Evolutionary conservation across 1,284 basidiomycete species (phyloP).

Genomic region (Coniophora puteana): DNA sequence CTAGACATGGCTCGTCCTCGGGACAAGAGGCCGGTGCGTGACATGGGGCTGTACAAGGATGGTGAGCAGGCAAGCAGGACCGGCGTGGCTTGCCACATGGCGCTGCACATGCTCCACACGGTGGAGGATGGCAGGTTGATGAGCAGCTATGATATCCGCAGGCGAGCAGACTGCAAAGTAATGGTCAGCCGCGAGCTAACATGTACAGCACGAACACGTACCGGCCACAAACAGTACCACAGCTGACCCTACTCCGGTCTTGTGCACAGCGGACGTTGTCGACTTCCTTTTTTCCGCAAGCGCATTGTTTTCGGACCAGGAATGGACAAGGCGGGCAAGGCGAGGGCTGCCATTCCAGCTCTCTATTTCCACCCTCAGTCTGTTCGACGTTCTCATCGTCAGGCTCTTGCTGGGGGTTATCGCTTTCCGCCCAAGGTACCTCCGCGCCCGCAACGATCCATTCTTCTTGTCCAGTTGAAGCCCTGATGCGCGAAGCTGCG

Average conservation of each 20-base stretch:
- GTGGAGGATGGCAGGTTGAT: slow-evolving; percentile 72
- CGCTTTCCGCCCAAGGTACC: slow-evolving; percentile 19
- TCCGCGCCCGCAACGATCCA: slow-evolving; percentile 22
- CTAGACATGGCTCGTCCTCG: slow-evolving; percentile 73
- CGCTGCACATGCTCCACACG: slow-evolving; percentile 73
- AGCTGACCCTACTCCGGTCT: slow-evolving; percentile 78
- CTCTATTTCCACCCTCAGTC: too few species aligned
- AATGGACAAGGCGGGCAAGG: slow-evolving; percentile 84
- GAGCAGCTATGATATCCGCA: slow-evolving; percentile 89
- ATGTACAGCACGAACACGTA: slow-evolving; percentile 26
- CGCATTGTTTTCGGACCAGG: slow-evolving; percentile 75
- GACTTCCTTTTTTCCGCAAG: slow-evolving; percentile 82
- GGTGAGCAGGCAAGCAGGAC: slow-evolving; percentile 62
- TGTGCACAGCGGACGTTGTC: slow-evolving; percentile 75
- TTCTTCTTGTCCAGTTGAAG: too few species aligned
- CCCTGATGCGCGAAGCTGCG: too few species aligned
- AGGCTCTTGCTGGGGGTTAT: background rate
- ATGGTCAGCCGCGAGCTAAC: background rate
- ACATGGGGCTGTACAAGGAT: slow-evolving; percentile 74
- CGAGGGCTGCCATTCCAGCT: slow-evolving; percentile 26
- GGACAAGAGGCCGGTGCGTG: slow-evolving; percentile 84
- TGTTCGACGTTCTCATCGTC: too few species aligned
- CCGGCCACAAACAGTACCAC: slow-evolving; percentile 79
- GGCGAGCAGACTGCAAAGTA: slow-evolving; percentile 48
- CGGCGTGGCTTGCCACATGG: slow-evolving; percentile 82